Conservation (phyloP, 2,329 filamentous ascomycete species). For the Davidsoniella australis region DNA sequence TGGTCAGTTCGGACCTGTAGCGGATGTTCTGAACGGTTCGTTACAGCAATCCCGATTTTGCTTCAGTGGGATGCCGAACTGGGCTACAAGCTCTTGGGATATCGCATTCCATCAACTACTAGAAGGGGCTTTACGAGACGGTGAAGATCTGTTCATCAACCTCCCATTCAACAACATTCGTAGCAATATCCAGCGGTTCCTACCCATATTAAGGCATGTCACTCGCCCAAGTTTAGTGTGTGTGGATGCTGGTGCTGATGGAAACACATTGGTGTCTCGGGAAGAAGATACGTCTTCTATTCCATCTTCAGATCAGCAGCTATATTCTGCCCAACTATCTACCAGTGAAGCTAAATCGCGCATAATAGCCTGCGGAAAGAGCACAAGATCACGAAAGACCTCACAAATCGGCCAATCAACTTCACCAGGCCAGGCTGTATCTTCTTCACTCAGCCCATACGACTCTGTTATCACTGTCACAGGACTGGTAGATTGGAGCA, state of each 20-base stretch:
- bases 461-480: slow-evolving; percentile 22
- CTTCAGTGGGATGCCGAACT: slow-evolving; percentile 7
- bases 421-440: neutral
- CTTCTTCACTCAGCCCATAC: neutral
- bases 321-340: no score
- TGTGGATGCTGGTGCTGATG: slow-evolving; percentile 33
- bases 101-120: slow-evolving; percentile 39
- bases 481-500: slow-evolving; percentile 41
- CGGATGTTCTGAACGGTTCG: slow-evolving; percentile 13
- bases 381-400: neutral
- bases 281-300: neutral
- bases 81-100: slow-evolving; percentile 28
- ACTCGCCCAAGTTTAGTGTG: slow-evolving; percentile 34
- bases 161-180: slow-evolving; percentile 40
- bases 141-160: slow-evolving; percentile 40
- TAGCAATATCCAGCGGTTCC: slow-evolving; percentile 31
- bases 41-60: slow-evolving; percentile 5
- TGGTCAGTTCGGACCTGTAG: slow-evolving; percentile 28
- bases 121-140: slow-evolving; percentile 39
- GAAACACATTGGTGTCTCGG: slow-evolving; percentile 29
- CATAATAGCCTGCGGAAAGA: neutral
- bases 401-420: neutral
- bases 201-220: slow-evolving; percentile 34
- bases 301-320: neutral
- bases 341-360: no score